A percentile compares a stretch with the other conserved stretches of the same genome.
Evolutionary conservation across 2,329 filamentous ascomycete genomes (phyloP).

Genomic region (Sarocladiaceae sp.): DNA sequence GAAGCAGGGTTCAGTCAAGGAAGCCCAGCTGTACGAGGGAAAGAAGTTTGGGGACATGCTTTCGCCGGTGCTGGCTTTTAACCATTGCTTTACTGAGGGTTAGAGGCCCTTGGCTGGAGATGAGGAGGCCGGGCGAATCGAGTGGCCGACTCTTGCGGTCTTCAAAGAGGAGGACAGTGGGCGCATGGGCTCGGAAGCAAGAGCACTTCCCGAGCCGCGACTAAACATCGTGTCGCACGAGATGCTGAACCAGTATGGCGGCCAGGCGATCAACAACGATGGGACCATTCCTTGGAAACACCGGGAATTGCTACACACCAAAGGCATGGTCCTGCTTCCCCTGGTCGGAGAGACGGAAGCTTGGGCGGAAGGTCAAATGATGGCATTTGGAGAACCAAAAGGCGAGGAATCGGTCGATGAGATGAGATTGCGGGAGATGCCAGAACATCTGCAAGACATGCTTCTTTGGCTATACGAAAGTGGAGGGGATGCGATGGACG

Average conservation of each 20-base stretch:
- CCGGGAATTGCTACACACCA: constrained; percentile 16
- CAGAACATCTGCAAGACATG: constrained; percentile 9
- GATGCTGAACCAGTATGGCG: constrained; percentile 10
- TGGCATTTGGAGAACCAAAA: neutral
- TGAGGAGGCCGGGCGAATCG: constrained; percentile 14
- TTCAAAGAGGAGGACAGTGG: constrained; percentile 31
- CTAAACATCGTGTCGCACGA: constrained; percentile 15
- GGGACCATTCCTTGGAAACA: constrained; percentile 21
- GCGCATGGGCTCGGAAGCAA: constrained; percentile 18
- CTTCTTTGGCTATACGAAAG: constrained; percentile 6
- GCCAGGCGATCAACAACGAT: constrained; percentile 16
- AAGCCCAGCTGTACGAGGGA: constrained; percentile 20
- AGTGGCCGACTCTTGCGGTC: constrained; percentile 31
- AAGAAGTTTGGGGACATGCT: constrained; percentile 22
- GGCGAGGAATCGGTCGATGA: neutral
- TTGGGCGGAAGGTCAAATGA: constrained; percentile 8
- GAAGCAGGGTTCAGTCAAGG: constrained; percentile 10
- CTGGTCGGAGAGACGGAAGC: constrained; percentile 6
- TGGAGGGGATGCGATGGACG: constrained; percentile 9
- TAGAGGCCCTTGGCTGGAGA: constrained; percentile 12
- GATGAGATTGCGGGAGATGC: constrained; percentile 12
- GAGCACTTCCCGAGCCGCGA: constrained; percentile 29
- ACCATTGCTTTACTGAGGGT: constrained; percentile 28
- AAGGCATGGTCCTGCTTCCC: neutral
- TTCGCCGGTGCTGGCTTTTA: constrained; percentile 28